Conservation (phyloP, 495 filamentous ascomycete species). For the Lophiotrema nucula region DNA sequence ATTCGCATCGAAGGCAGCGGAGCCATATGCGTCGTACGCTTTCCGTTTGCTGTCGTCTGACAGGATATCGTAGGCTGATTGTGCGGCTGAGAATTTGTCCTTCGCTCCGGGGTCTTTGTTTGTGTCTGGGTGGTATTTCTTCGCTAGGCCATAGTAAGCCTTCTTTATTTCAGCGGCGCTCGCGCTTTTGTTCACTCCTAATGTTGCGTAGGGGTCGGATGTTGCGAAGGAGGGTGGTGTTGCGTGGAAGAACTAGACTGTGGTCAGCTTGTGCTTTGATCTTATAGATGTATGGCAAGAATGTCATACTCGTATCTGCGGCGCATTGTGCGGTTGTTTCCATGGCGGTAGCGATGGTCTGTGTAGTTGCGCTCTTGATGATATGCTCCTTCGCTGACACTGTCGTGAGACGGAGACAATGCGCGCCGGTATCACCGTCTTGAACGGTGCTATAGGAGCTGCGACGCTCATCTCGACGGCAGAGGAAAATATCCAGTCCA, state of each 20-base stretch:
- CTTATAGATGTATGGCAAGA: neutral
- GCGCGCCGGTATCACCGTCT: constrained; percentile 34
- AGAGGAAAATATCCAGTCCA: constrained; percentile 5
- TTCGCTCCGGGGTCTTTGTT: constrained; percentile 92
- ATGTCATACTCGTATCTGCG: constrained; percentile 26
- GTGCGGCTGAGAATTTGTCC: constrained; percentile 89
- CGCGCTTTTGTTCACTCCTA: constrained; percentile 79
- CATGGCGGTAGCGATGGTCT: constrained; percentile 14
- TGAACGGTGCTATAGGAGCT: constrained; percentile 32
- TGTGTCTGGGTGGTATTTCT: constrained; percentile 96
- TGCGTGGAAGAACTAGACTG: constrained; percentile 66
- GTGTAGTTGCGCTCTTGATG: constrained; percentile 19
- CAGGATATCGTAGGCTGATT: constrained; percentile 87
- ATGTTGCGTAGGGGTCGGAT: constrained; percentile 78
- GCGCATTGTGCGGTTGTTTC: constrained; percentile 15
- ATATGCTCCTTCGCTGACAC: constrained; percentile 23
- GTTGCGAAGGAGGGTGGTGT: constrained; percentile 60
- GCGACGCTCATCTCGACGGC: constrained; percentile 38
- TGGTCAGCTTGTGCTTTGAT: constrained; percentile 1
- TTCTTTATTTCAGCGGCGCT: constrained; percentile 92
- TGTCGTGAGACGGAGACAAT: constrained; percentile 26
- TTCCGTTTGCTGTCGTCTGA: constrained; percentile 89
- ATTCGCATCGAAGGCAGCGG: constrained; percentile 79
- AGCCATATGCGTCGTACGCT: constrained; percentile 85
- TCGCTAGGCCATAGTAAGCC: constrained; percentile 96